Percentiles rank a stretch among this genome's conserved stretches.
phyloP scores from a whole-genome alignment of 2,329 filamentous ascomycete species.

The Coniella vitis region DNA sequence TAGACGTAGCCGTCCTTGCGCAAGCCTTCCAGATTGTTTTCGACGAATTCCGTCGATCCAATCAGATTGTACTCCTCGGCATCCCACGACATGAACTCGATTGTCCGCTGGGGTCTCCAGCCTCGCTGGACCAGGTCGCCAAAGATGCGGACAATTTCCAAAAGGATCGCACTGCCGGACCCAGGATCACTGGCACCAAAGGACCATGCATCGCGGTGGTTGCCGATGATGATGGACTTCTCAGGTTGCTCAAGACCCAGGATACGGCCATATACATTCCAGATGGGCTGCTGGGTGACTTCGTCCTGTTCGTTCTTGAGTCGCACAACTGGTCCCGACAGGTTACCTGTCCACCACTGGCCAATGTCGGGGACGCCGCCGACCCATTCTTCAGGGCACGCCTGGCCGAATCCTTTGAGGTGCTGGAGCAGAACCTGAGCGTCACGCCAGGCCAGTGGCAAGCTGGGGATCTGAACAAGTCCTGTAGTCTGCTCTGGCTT shows the following conservation, averaged over 20 bases:
- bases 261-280: constrained; percentile 84
- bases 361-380: constrained; percentile 69
- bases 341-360: constrained; percentile 80
- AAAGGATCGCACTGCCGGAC: constrained; percentile 81
- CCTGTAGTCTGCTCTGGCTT: constrained; percentile 63
- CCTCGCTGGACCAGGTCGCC: constrained; percentile 69
- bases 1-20: constrained; percentile 76
- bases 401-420: constrained; percentile 67
- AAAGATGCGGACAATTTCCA: constrained; percentile 82
- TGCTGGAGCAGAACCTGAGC: constrained; percentile 72
- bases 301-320: constrained; percentile 86
- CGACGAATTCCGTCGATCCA: constrained; percentile 91
- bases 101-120: constrained; percentile 88
- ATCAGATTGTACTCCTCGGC: constrained; percentile 88
- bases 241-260: constrained; percentile 74
- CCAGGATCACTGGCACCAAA: constrained; percentile 83
- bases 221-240: constrained; percentile 84
- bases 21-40: constrained; percentile 69
- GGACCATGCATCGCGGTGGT: constrained; percentile 88
- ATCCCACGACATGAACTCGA: constrained; percentile 97
- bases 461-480: constrained; percentile 76
- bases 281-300: constrained; percentile 73
- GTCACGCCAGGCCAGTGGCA: constrained; percentile 86
- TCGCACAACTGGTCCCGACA: constrained; percentile 67
- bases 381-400: constrained; percentile 63